phyloP scores from a whole-genome alignment of 768 basidiomycete species.

The Lentinus tigrinus region DNA sequence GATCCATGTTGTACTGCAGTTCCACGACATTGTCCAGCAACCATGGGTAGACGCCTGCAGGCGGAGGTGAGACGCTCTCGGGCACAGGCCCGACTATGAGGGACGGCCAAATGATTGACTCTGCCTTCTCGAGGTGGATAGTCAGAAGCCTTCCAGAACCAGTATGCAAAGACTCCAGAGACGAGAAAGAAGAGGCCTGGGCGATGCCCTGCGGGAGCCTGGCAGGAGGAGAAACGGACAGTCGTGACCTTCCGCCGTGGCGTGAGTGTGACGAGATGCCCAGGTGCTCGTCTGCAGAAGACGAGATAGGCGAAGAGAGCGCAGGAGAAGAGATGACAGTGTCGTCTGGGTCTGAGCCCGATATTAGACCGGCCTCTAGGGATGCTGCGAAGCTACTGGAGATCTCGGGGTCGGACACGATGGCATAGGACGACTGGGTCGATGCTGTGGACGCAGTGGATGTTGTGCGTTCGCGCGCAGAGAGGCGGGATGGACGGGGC shows the following conservation, averaged over 20 bases:
- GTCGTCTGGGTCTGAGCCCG: conserved; percentile 63
- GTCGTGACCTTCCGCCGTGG: conserved; percentile 12
- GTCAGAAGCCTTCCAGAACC: conserved; percentile 68
- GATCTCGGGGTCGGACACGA: conserved; percentile 82
- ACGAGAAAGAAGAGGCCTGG: conserved; percentile 73
- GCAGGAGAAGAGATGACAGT: conserved; percentile 51
- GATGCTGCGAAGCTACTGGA: conserved; percentile 85
- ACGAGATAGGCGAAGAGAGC: conserved; percentile 59
- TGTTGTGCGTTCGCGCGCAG: conserved; percentile 68
- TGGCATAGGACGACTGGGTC: conserved; percentile 78
- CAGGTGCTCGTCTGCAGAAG: conserved; percentile 46
- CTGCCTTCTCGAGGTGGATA: conserved; percentile 76
- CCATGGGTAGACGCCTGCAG: conserved; percentile 51
- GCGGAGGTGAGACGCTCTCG: conserved; percentile 48
- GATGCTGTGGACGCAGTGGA: conserved; percentile 75
- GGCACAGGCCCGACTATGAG: conserved; percentile 76
- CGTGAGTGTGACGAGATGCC: conserved; percentile 16
- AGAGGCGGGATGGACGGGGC: conserved; percentile 52
- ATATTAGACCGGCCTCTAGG: conserved; percentile 69
- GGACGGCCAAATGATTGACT: conserved; percentile 81
- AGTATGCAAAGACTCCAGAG: conserved; percentile 67
- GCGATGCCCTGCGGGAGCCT: conserved; percentile 34
- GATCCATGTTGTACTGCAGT: conserved; percentile 80
- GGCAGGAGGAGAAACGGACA: conserved; percentile 12
- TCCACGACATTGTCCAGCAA: conserved; percentile 43